A percentile compares a stretch with the other conserved stretches of the same genome.
These are phyloP conservation scores for Rozella allomycis DNA, from an alignment of 371 early-diverging fungal genomes.

Conservation along the genomic window DNA sequence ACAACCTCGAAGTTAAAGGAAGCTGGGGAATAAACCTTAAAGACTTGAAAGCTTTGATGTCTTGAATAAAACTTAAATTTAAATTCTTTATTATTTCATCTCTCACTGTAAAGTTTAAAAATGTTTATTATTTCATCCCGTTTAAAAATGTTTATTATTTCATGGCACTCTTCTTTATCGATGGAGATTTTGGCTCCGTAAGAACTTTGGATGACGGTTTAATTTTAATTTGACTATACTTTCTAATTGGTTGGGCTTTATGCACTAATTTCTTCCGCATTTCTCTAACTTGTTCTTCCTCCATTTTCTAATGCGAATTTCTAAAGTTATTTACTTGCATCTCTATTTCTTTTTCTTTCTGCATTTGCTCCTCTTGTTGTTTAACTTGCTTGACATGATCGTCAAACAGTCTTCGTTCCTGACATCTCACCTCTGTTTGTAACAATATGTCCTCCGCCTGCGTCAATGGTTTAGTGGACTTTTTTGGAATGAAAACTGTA, in stretches of 20 bases:
- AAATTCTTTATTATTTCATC: no score
- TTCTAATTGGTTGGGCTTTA: conserved; percentile 30
- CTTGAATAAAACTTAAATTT: no score
- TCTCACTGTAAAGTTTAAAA: no score
- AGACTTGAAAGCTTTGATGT: no score
- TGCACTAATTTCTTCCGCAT: conserved; percentile 25
- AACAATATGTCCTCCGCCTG: conserved; percentile 17
- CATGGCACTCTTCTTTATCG: no score
- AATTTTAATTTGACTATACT: conserved; percentile 15
- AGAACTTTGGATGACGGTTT: conserved; percentile 22
- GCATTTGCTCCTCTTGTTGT: conserved; percentile 11
- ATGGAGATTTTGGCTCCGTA: no score
- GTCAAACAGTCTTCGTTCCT: conserved; percentile 31
- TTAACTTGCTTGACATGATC: conserved; percentile 17
- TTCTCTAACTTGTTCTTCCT: conserved; percentile 16
- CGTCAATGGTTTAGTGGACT: conserved; percentile 24
- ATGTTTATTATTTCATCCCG: no score
- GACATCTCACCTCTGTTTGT: conserved; percentile 23
- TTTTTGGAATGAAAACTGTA: conserved; percentile 29
- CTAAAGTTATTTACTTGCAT: conserved; percentile 1
- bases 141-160: no score
- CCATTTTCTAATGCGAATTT: conserved; percentile 16
- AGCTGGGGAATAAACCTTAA: no score
- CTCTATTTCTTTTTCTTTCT: conserved; percentile 10
- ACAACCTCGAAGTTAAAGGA: no score